Percentiles rank a stretch among this genome's conserved stretches.
Conservation (phyloP, 2,329 filamentous ascomycete genomes). For the Fusarium sp. region DNA sequence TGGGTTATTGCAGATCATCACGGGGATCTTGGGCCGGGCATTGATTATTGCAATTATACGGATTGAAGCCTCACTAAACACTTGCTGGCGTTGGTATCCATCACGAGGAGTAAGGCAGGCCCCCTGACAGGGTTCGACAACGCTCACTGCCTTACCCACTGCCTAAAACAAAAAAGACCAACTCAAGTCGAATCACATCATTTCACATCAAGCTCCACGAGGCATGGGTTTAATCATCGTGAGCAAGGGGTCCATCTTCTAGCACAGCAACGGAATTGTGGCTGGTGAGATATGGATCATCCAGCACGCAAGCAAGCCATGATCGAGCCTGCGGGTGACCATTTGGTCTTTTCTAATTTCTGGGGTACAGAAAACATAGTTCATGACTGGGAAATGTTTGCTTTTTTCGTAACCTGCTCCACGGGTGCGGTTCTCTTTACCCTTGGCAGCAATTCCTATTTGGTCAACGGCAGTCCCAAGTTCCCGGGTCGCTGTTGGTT, state of each 20-base stretch:
- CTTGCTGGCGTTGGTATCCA: neutral
- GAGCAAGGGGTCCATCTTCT: conserved; percentile 20
- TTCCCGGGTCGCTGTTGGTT: conserved; percentile 24
- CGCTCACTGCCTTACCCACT: conserved; percentile 15
- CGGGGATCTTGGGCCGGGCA: conserved; percentile 11
- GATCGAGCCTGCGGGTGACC: conserved; percentile 24
- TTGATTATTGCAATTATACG: conserved; percentile 11
- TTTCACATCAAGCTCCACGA: conserved; percentile 13
- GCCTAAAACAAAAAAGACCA: conserved; percentile 26
- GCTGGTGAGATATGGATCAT: conserved; percentile 34
- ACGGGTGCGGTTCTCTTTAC: conserved; percentile 9
- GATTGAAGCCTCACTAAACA: conserved; percentile 6
- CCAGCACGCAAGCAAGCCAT: conserved; percentile 24
- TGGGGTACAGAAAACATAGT: conserved; percentile 35
- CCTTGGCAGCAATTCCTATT: conserved; percentile 23
- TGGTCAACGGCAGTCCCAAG: conserved; percentile 40
- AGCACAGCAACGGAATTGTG: conserved; percentile 38
- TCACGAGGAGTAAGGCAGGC: neutral
- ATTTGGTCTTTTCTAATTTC: conserved; percentile 32
- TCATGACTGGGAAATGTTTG: conserved; percentile 20
- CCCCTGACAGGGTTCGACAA: conserved; percentile 12
- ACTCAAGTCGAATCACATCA: conserved; percentile 26
- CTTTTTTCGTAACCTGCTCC: conserved; percentile 27
- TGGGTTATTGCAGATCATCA: conserved; percentile 16
- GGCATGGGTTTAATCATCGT: conserved; percentile 26